Percentiles rank a stretch among this genome's conserved stretches.
phyloP scores from a whole-genome alignment of 2,329 filamentous ascomycete species.

The Escovopsis weberi region DNA sequence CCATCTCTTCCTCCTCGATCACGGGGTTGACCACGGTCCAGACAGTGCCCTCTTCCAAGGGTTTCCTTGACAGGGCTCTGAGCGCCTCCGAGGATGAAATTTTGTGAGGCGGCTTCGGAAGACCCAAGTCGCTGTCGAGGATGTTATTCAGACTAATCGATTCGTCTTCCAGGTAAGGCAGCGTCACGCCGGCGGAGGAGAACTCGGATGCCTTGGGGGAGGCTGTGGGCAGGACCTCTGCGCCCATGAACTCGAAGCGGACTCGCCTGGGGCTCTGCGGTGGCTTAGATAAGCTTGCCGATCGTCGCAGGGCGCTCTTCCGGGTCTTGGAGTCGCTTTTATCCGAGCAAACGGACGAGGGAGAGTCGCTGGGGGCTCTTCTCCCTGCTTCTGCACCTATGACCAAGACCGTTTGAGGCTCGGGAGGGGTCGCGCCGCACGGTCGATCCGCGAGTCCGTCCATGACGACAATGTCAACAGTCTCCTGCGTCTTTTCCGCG shows the following conservation, averaged over 20 bases:
- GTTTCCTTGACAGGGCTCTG: conserved; percentile 34
- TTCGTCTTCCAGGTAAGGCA: conserved; percentile 13
- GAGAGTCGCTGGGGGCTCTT: conserved; percentile 31
- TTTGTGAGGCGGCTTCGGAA: conserved; percentile 33
- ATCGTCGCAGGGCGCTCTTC: conserved; percentile 43
- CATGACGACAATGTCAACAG: conserved; percentile 11
- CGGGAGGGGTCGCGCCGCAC: conserved; percentile 1
- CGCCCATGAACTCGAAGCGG: conserved; percentile 45
- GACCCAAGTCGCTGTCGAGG: conserved; percentile 24
- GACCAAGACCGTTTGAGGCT: conserved; percentile 7
- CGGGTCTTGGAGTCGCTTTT: conserved; percentile 34
- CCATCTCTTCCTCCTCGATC: conserved; percentile 10
- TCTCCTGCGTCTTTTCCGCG: conserved; percentile 10
- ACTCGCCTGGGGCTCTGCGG: conserved; percentile 43
- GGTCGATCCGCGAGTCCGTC: conserved; percentile 6
- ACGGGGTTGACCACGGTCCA: conserved; percentile 34
- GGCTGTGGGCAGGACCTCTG: conserved; percentile 44
- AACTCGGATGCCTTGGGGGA: conserved; percentile 32
- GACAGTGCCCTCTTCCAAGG: conserved; percentile 34
- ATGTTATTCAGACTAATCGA: conserved; percentile 16
- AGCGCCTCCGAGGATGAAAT: conserved; percentile 41
- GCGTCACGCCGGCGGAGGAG: conserved; percentile 14
- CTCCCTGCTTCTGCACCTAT: conserved; percentile 18
- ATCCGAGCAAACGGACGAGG: conserved; percentile 37
- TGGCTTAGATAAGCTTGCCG: conserved; percentile 36